phyloP scores from a whole-genome alignment of 345 rosid species.

The Abelmoschus esculentus region DNA sequence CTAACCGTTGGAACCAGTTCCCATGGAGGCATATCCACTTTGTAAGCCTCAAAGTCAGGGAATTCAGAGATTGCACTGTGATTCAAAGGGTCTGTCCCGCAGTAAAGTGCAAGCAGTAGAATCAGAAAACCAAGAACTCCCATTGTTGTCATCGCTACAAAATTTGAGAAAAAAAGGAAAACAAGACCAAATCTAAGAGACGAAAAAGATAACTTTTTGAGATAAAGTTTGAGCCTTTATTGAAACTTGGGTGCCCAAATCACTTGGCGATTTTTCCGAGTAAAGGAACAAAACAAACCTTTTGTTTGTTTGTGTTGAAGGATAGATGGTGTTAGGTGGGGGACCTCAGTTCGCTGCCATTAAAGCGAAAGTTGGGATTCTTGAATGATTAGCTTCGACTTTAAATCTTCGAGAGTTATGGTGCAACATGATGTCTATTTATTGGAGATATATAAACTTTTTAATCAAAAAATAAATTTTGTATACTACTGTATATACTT shows the following conservation, averaged over 20 bases:
- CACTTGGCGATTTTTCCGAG: no score
- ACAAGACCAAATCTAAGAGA: no score
- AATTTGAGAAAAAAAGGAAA: background rate
- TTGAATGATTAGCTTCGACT: background rate
- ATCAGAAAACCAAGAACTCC: constrained; percentile 31
- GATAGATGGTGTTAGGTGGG: background rate
- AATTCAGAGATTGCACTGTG: constrained; percentile 63
- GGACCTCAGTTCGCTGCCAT: background rate
- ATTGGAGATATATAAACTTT: no score
- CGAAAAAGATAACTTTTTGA: background rate
- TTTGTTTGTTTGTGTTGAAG: background rate
- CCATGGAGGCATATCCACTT: constrained; percentile 41
- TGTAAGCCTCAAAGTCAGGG: constrained; percentile 49
- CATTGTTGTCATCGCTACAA: constrained; percentile 21
- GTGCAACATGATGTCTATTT: no score
- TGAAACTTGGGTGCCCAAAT: background rate
- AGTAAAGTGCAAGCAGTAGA: constrained; percentile 61
- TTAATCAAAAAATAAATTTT: no score
- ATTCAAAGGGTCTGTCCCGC: constrained; percentile 68
- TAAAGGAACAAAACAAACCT: background rate
- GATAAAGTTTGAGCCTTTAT: background rate
- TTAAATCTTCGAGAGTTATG: background rate
- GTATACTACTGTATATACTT: no score
- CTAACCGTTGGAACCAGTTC: constrained; percentile 38
- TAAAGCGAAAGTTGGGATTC: background rate